Evolutionary conservation across 2,329 filamentous ascomycete genomes (phyloP).

Genomic region (Trichoderma atroviride): DNA sequence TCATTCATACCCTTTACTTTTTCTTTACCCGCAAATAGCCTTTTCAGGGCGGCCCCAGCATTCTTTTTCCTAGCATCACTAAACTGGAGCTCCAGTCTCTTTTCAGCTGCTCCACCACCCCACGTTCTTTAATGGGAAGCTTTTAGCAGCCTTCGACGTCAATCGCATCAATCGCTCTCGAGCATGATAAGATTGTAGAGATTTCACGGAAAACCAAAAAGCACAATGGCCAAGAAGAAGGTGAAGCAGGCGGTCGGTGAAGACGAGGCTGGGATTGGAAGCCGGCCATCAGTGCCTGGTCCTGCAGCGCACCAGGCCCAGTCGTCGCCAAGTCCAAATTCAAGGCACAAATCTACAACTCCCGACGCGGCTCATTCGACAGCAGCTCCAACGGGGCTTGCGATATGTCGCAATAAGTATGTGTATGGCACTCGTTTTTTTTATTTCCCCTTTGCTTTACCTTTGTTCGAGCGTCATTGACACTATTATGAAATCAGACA

Average conservation of each 20-base stretch:
- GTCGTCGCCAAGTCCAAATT: constrained; percentile 8
- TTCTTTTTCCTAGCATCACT: not conserved
- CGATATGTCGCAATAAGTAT: constrained; percentile 66
- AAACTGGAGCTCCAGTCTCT: not conserved
- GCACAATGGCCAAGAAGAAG: constrained; percentile 52
- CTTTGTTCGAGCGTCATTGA: not conserved
- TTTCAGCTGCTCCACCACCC: constrained; percentile 10
- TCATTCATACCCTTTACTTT: not conserved
- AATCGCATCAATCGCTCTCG: not conserved
- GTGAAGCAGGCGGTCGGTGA: constrained; percentile 45
- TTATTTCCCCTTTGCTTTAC: not conserved
- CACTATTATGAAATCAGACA: constrained; percentile 56
- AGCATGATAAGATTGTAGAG: not conserved
- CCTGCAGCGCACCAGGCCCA: not conserved
- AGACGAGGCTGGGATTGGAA: constrained; percentile 1
- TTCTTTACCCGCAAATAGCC: not conserved
- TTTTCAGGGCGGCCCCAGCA: not conserved
- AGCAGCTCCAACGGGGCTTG: constrained; percentile 30
- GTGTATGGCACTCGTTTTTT: constrained; percentile 40
- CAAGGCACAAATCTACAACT: constrained; percentile 21
- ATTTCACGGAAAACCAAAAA: not conserved
- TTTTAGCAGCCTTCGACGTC: not conserved
- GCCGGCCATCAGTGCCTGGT: not conserved
- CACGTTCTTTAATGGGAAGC: not conserved
- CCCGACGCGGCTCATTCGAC: constrained; percentile 23